Conservation (phyloP, 2,329 filamentous ascomycete species). For the Apiospora marii region DNA sequence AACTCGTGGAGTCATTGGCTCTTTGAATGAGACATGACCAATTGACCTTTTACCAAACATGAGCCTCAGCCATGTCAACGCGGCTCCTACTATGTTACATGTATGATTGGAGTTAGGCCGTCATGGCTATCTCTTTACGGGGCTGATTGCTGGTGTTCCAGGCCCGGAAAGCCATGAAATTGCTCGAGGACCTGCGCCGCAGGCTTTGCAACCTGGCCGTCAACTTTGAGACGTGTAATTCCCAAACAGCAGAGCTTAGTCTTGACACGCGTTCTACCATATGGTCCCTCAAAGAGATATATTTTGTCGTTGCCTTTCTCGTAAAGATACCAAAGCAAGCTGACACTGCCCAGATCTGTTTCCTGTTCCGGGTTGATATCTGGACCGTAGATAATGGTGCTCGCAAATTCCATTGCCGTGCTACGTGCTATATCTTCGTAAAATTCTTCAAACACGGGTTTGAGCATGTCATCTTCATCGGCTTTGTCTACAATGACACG, state of each 20-base stretch:
- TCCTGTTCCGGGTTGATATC: neutral
- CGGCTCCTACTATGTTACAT: neutral
- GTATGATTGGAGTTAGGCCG: neutral
- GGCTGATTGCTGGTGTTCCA: neutral
- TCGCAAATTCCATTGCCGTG: neutral
- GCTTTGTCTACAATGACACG: slow-evolving; percentile 49
- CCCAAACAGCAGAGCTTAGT: neutral
- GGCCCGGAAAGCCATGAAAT: neutral
- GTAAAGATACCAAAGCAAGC: neutral
- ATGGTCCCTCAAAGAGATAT: neutral
- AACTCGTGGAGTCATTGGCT: slow-evolving; percentile 16
- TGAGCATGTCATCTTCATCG: neutral
- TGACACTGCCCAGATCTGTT: neutral
- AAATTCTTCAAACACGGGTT: slow-evolving; percentile 30
- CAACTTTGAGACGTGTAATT: slow-evolving; percentile 32
- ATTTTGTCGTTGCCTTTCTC: neutral
- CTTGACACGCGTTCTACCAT: neutral
- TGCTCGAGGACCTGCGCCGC: slow-evolving; percentile 37
- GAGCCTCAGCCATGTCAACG: no score
- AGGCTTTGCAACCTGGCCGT: slow-evolving; percentile 42
- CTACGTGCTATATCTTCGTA: neutral
- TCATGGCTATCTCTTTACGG: no score
- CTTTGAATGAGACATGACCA: slow-evolving; percentile 24
- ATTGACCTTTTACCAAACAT: slow-evolving; percentile 25
- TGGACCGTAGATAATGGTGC: neutral